These are phyloP conservation scores for Stromatinia cepivora DNA, from an alignment of 2,329 filamentous ascomycete genomes.

Conservation along the genomic window DNA sequence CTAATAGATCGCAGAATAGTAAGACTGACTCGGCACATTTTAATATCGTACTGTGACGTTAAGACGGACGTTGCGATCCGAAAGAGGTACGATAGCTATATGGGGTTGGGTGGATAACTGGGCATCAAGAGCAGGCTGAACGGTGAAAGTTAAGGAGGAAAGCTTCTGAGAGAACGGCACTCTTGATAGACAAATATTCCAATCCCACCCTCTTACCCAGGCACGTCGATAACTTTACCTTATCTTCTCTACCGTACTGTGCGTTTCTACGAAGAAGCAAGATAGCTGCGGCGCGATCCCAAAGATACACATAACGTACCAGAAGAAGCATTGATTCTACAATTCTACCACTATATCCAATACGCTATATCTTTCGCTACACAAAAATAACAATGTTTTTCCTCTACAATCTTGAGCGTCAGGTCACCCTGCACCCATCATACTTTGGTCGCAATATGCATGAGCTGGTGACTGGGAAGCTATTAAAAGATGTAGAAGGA, in stretches of 20 bases:
- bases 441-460: slow-evolving; percentile 96
- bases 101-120: slow-evolving; percentile 3
- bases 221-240: background rate
- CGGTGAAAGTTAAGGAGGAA: slow-evolving; percentile 6
- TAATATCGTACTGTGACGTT: background rate
- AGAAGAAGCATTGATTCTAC: slow-evolving; percentile 7
- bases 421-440: slow-evolving; percentile 92
- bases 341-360: slow-evolving; percentile 7
- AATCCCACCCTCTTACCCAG: background rate
- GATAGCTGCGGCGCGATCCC: background rate
- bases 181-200: slow-evolving; percentile 8
- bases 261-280: background rate
- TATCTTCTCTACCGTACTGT: background rate
- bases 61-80: slow-evolving; percentile 6
- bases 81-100: slow-evolving; percentile 16
- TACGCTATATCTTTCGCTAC: slow-evolving; percentile 1
- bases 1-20: slow-evolving; percentile 18
- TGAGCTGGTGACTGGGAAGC: slow-evolving; percentile 83
- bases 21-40: background rate
- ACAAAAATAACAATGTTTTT: slow-evolving; percentile 74
- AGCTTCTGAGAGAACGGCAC: background rate
- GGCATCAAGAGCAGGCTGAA: background rate
- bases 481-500: slow-evolving; percentile 91
- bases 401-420: slow-evolving; percentile 93
- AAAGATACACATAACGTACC: background rate